Conservation (phyloP, 129 eudicot species). For the Lonicera japonica region DNA sequence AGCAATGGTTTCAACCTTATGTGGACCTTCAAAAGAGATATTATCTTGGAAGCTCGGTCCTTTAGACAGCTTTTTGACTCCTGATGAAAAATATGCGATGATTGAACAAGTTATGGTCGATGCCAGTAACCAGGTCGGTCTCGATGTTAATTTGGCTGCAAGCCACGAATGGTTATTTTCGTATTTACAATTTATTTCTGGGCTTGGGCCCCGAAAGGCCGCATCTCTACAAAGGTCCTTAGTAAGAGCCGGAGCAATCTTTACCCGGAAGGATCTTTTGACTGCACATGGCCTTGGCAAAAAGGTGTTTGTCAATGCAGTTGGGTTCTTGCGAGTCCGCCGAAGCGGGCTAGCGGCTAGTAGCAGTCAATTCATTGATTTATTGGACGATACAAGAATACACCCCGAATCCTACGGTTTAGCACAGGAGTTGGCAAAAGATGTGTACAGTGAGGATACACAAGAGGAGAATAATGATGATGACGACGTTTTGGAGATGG, state of each 20-base stretch:
- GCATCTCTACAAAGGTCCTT: slow-evolving; percentile 82
- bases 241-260: slow-evolving; percentile 71
- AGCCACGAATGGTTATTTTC: slow-evolving; percentile 97
- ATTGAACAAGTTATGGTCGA: slow-evolving; percentile 97
- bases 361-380: slow-evolving; percentile 68
- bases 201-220: slow-evolving; percentile 95
- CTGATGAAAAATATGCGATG: slow-evolving; percentile 95
- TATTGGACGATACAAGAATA: slow-evolving; percentile 90
- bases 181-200: slow-evolving; percentile 84
- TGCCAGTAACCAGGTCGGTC: slow-evolving; percentile 88
- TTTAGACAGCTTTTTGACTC: slow-evolving; percentile 66
- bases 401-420: slow-evolving; percentile 88
- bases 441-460: slow-evolving; percentile 41
- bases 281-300: slow-evolving; percentile 71
- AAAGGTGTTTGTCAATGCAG: slow-evolving; percentile 86
- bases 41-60: slow-evolving; percentile 85
- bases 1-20: slow-evolving; percentile 88
- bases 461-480: slow-evolving; percentile 75
- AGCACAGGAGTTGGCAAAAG: slow-evolving; percentile 93
- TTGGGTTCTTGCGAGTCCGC: slow-evolving; percentile 85
- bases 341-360: slow-evolving; percentile 84
- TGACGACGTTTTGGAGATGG: slow-evolving; percentile 79
- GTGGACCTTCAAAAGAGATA: slow-evolving; percentile 86
- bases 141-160: slow-evolving; percentile 79
- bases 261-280: slow-evolving; percentile 71